These are phyloP conservation scores for Apostasia shenzhenica DNA, from an alignment of 106 monocot genomes.

Conservation along the genomic window DNA sequence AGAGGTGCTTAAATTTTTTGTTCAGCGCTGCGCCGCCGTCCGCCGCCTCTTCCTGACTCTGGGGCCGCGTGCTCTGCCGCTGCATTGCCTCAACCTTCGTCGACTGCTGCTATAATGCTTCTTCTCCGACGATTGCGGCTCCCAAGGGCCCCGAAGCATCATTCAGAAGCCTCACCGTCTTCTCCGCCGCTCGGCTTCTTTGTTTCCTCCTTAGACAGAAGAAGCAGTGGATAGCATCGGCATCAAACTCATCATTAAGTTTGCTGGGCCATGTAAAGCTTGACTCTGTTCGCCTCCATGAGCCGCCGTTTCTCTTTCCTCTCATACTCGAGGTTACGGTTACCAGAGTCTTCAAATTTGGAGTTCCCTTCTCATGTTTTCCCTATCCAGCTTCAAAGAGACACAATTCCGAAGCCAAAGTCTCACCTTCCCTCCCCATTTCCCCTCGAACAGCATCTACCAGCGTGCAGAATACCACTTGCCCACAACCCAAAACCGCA, in stretches of 20 bases:
- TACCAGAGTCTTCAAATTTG: background rate
- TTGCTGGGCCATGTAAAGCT: too few species aligned
- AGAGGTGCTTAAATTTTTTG: too few species aligned
- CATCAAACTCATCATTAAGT: too few species aligned
- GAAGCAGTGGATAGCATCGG: background rate
- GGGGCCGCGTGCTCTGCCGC: too few species aligned
- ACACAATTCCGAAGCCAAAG: background rate
- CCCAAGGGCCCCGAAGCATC: too few species aligned
- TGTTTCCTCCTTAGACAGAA: background rate
- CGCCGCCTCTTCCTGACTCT: too few species aligned
- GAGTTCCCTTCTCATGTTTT: constrained; percentile 3
- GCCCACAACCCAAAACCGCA: background rate
- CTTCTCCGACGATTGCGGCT: too few species aligned
- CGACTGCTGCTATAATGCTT: too few species aligned
- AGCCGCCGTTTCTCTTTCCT: background rate
- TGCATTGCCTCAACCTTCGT: too few species aligned
- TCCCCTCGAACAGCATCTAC: constrained; percentile 3
- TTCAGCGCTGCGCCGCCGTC: too few species aligned
- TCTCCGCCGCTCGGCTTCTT: background rate
- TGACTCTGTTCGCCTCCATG: background rate
- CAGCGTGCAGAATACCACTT: background rate
- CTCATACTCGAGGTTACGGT: background rate
- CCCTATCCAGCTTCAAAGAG: background rate
- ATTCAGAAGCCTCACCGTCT: too few species aligned
- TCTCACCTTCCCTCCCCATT: background rate